A percentile compares a stretch with the other conserved stretches of the same genome.
These are phyloP conservation scores for Penicillium turbatum DNA, from an alignment of 495 filamentous ascomycete genomes.

Conservation along the genomic window DNA sequence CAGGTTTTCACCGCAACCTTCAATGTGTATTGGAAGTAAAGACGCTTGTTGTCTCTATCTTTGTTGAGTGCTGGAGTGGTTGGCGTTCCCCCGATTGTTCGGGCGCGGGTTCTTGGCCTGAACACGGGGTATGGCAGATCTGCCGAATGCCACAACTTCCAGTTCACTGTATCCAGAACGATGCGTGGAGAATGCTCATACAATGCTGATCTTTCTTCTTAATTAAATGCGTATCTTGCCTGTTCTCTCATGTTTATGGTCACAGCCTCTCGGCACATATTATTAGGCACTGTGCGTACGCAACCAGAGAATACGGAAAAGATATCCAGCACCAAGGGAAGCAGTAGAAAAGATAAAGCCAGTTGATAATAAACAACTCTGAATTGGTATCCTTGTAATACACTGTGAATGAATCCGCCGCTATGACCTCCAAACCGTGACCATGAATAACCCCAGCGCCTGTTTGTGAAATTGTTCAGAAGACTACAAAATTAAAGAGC, in stretches of 20 bases:
- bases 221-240: too few species aligned
- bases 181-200: too few species aligned
- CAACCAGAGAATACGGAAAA: neutral
- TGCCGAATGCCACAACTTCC: neutral
- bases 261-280: neutral
- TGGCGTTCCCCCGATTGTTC: slow-evolving; percentile 11
- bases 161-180: neutral
- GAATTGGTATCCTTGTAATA: slow-evolving; percentile 9
- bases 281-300: neutral
- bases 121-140: slow-evolving; percentile 8
- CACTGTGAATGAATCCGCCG: slow-evolving; percentile 6
- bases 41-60: slow-evolving; percentile 1
- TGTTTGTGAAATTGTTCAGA: neutral
- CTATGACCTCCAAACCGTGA: slow-evolving; percentile 6
- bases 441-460: slow-evolving; percentile 9
- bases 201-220: too few species aligned
- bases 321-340: neutral
- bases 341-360: neutral
- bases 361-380: neutral
- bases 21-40: neutral
- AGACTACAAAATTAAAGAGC: slow-evolving; percentile 23
- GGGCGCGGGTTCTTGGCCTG: slow-evolving; percentile 10
- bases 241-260: neutral
- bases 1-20: slow-evolving; percentile 12
- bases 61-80: slow-evolving; percentile 11